Base-by-base conservation (phyloP, 352 stramenopile genomes). In the Pythium grandisporangium region DNA sequence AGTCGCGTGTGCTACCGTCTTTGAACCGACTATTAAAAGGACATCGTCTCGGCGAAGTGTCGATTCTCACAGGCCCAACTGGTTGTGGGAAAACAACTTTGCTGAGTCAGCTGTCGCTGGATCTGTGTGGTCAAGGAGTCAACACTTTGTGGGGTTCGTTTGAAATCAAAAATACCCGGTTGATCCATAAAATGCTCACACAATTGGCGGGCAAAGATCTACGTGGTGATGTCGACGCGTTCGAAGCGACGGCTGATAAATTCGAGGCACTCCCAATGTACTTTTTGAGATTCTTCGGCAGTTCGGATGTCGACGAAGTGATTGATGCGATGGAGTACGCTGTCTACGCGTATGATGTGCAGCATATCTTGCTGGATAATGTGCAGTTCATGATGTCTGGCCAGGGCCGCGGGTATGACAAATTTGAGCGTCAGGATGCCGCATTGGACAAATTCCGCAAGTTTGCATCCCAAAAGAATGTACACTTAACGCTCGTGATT, bases 321-420 rank as follows among this genome's bases (percentile, higher is more conserved):
- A 58, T 99, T 35, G 96, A 99, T 63, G 95, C 95, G 4, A 99
- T 99, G 95, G 93, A 98, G 56, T 98, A 98, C 63, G 90, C 82
- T 10, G 93, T 97, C 22, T 98, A 99, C 52, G 93, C 96, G 14
- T 91, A 99, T 61, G 96, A 99, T 62, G 93, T 98, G 35, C 79
- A 98, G 65, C 96, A 99, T 66, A 96, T 99, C 37, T 83, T 99
- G 57, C 61, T 99, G 34, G 97, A 99, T 70, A 99, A 99, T 60
- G 86, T 99, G 53, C 97, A 99, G 70, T 99, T 99, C 53, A 99
- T 99, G 96, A 97, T 99, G 68, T 87, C 77, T 2, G 73, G 74
- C 7, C 82, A 94, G 53, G 82, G 79, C 17, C 71, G 77, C 32
- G 78, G 78, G 3, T 93, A 72, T 32, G 81, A 93, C 62, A 93